phyloP scores from a whole-genome alignment of 768 basidiomycete species.

The Cytidiella melzeri region DNA sequence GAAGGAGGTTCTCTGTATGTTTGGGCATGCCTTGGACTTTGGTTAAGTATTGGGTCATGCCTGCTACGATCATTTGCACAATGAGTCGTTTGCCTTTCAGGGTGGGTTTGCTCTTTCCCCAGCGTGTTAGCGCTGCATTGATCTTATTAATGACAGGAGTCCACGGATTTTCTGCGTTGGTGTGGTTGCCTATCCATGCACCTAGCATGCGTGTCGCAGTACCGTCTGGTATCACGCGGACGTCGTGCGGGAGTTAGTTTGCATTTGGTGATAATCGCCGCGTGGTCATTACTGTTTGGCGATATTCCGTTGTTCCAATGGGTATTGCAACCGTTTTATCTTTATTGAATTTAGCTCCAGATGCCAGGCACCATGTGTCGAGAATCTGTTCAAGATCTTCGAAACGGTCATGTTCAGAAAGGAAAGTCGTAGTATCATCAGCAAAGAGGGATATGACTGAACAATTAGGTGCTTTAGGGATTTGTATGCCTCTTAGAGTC shows the following conservation, averaged over 20 bases:
- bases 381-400: background rate
- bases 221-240: background rate
- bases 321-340: background rate
- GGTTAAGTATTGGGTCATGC: slow-evolving; percentile 22
- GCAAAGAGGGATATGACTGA: slow-evolving; percentile 33
- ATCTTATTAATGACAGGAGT: slow-evolving; percentile 7
- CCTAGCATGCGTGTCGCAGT: slow-evolving; percentile 12
- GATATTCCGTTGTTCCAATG: background rate
- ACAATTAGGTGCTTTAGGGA: slow-evolving; percentile 13
- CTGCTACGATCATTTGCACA: slow-evolving; percentile 17
- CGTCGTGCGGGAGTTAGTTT: background rate
- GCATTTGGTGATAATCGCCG: background rate
- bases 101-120: slow-evolving; percentile 8
- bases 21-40: slow-evolving; percentile 24
- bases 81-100: slow-evolving; percentile 16
- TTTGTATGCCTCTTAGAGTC: slow-evolving; percentile 4
- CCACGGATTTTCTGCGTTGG: slow-evolving; percentile 5
- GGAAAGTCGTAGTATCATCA: slow-evolving; percentile 34
- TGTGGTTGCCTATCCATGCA: slow-evolving; percentile 15
- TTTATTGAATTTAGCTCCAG: slow-evolving; percentile 4
- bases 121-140: background rate
- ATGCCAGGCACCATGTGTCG: slow-evolving; percentile 5
- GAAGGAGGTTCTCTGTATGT: background rate
- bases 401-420: slow-evolving; percentile 1
- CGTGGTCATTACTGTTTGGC: background rate